A percentile compares a stretch with the other conserved stretches of the same genome.
These are phyloP conservation scores for Solioccasus polychromus DNA, from an alignment of 768 basidiomycete species.

Conservation along the genomic window DNA sequence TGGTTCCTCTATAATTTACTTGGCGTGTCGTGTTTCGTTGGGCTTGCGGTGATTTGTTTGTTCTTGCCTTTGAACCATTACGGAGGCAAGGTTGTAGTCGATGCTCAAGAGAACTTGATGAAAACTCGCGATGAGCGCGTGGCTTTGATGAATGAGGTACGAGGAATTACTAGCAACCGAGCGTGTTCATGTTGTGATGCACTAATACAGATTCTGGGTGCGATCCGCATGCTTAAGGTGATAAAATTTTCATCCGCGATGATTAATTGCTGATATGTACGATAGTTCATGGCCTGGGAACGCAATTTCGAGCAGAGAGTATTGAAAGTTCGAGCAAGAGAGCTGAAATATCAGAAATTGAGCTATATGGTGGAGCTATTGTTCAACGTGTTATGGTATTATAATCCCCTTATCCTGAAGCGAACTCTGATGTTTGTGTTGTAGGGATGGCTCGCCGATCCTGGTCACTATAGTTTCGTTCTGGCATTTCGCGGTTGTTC, in stretches of 20 bases:
- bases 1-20: slow-evolving; percentile 75
- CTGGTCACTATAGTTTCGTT: slow-evolving; percentile 60
- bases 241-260: neutral
- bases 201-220: slow-evolving; percentile 61
- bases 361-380: slow-evolving; percentile 85
- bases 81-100: slow-evolving; percentile 75
- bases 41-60: slow-evolving; percentile 70
- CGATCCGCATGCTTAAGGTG: slow-evolving; percentile 85
- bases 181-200: neutral
- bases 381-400: slow-evolving; percentile 55
- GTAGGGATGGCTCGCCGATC: slow-evolving; percentile 48
- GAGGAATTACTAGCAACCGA: slow-evolving; percentile 3
- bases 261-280: neutral
- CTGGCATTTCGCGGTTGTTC: slow-evolving; percentile 72
- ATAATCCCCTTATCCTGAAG: neutral
- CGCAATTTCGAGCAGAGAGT: slow-evolving; percentile 81
- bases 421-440: neutral
- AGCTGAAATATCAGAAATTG: slow-evolving; percentile 78
- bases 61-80: slow-evolving; percentile 80
- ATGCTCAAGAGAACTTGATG: slow-evolving; percentile 84
- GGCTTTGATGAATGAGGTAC: slow-evolving; percentile 82
- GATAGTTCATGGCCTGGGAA: slow-evolving; percentile 92
- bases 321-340: slow-evolving; percentile 69
- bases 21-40: slow-evolving; percentile 75
- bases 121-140: slow-evolving; percentile 90